Base-by-base conservation (phyloP, 2,329 filamentous ascomycete genomes). In the Cordyceps fumosorosea region DNA sequence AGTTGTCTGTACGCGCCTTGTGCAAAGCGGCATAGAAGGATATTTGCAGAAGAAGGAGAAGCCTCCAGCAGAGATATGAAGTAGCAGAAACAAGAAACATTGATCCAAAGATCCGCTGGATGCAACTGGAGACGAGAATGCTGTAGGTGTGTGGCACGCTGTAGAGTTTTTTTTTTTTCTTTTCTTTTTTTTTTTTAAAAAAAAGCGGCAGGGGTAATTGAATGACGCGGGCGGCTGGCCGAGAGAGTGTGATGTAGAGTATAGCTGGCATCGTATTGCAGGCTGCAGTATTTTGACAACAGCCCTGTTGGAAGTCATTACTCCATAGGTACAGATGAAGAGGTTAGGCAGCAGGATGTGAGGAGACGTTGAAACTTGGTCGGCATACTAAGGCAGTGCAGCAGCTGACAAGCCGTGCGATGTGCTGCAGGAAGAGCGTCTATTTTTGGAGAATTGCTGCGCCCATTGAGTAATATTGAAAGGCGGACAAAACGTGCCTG, bases 41-140 rank as follows among this genome's bases (percentile, higher is more conserved):
- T 62, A 62, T 62, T 62, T 62, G 52, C 59, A 56, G 29, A 37
- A 48, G 34, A 54, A 48, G 56, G 44, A 48, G 42, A 48, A 32
- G 50, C 48, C 22, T 48, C 20, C 26, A 58, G 37, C 50, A 62
- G 61, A 58, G 20, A 62, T 62, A 62, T 50, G 47, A 62, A 62
- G 60, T 20, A 62, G 24, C 55, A 62, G 50, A 55, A 62, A 62
- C 61, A 62, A 52, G 61, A 59, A 59, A 62, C 48, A 62, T 62
- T 59, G 61, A 62, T 62, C 55, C 45, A 55, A 56, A 50, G 37
- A 16, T 16, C 29, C n/a, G 16, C 29, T 22, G 20, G 18, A 34
- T 37, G 50, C 34, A 7, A 18, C n/a, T 2, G n/a, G 14, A 8
- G 29, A 37, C 24, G 26, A 37, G 48, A 14, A 14, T 60, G 20